Conservation (phyloP, 2,329 filamentous ascomycete species). For the Dactylonectria estremocensis region DNA sequence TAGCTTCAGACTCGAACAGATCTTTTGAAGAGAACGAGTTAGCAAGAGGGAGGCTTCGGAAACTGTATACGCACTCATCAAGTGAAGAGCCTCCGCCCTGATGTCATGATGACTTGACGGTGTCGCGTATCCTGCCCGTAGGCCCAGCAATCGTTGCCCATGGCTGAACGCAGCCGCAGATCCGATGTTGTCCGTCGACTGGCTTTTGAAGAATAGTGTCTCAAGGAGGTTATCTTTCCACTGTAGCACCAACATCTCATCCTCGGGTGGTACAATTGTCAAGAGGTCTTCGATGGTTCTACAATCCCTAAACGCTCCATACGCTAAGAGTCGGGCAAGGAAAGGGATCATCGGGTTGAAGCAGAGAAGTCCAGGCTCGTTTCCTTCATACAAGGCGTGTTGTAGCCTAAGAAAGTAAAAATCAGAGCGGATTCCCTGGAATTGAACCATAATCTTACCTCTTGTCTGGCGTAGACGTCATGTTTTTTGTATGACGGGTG, state of each 20-base stretch:
- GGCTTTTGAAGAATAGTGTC: constrained; percentile 13
- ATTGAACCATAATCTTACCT: constrained; percentile 8
- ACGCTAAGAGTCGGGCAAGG: constrained; percentile 1
- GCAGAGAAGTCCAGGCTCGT: constrained; percentile 1
- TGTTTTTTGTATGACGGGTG: not conserved
- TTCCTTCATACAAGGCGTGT: constrained; percentile 11
- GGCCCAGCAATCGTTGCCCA: too few species aligned
- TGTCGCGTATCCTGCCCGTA: too few species aligned
- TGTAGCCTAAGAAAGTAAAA: not conserved
- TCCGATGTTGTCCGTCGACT: constrained; percentile 9
- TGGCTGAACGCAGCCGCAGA: not conserved
- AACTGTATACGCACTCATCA: too few species aligned
- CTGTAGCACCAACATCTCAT: constrained; percentile 15
- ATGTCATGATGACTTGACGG: too few species aligned
- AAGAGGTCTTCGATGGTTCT: constrained; percentile 15
- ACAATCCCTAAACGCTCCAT: constrained; percentile 2
- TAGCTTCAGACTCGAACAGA: too few species aligned
- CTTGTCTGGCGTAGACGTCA: not conserved
- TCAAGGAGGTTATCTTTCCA: constrained; percentile 15
- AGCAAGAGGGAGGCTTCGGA: not conserved
- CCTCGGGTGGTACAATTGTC: constrained; percentile 11
- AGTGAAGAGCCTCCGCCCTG: too few species aligned
- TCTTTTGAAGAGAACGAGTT: not conserved
- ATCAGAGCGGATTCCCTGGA: not conserved
- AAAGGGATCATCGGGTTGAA: constrained; percentile 5